A percentile compares a stretch with the other conserved stretches of the same genome.
Conservation (phyloP, 805 yeast genomes). For the Saturnispora gosingensis region DNA sequence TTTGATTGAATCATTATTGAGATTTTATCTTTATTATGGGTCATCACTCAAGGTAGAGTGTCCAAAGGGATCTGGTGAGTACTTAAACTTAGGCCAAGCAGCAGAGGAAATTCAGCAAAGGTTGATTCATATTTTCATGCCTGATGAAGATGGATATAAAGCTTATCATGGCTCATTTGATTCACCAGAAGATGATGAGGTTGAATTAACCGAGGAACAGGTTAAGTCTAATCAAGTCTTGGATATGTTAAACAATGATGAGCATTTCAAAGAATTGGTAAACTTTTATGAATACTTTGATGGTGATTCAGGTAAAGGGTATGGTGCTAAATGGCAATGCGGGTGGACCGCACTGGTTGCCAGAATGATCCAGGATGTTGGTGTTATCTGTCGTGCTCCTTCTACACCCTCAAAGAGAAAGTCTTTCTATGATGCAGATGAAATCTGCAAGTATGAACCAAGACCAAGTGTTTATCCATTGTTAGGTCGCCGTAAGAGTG, state of each 20-base stretch:
- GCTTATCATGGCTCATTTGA: constrained; percentile 63
- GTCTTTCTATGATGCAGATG: constrained; percentile 25
- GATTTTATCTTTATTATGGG: constrained; percentile 84
- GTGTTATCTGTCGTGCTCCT: constrained; percentile 56
- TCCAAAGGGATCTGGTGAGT: constrained; percentile 75
- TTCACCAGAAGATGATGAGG: constrained; percentile 30
- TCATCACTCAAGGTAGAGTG: constrained; percentile 77
- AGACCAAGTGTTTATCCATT: constrained; percentile 29
- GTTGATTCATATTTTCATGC: constrained; percentile 64
- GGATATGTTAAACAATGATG: constrained; percentile 46
- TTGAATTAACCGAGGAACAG: constrained; percentile 41
- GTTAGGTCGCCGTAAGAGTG: constrained; percentile 57
- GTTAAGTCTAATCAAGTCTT: constrained; percentile 37
- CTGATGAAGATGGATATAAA: constrained; percentile 49
- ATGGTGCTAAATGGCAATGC: constrained; percentile 90
- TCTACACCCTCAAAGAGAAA: constrained; percentile 23
- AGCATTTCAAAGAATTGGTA: constrained; percentile 62
- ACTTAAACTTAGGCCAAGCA: constrained; percentile 72
- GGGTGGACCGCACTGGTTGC: constrained; percentile 96
- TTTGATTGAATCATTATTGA: constrained; percentile 75
- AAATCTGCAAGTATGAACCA: constrained; percentile 36
- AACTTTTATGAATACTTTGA: constrained; percentile 85
- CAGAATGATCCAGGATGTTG: constrained; percentile 84
- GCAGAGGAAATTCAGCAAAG: constrained; percentile 88
- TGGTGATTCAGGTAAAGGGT: constrained; percentile 89